phyloP scores from a whole-genome alignment of 352 stramenopile species.

The Phytophthora pisi region DNA sequence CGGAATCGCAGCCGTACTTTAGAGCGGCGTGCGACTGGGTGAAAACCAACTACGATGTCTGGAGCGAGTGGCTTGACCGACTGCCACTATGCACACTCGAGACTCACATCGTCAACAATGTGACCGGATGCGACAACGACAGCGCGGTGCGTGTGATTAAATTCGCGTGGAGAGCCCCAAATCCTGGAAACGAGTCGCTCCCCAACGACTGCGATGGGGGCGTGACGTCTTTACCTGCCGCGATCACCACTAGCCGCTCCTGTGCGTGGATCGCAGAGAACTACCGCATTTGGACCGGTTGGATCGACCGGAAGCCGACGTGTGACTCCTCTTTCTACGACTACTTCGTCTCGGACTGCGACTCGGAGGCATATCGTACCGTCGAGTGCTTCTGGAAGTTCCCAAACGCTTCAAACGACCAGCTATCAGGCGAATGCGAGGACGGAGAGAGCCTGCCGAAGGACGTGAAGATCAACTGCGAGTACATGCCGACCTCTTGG shows the following conservation, averaged over 20 bases:
- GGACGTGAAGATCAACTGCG: slow-evolving; percentile 39
- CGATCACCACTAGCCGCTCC: slow-evolving; percentile 45
- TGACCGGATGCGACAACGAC: slow-evolving; percentile 35
- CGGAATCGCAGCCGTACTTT: slow-evolving; percentile 41
- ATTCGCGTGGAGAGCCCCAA: slow-evolving; percentile 48
- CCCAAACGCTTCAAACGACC: slow-evolving; percentile 14
- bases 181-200: slow-evolving; percentile 38
- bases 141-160: slow-evolving; percentile 24
- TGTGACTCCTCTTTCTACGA: slow-evolving; percentile 55
- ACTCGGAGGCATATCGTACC: slow-evolving; percentile 25
- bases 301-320: slow-evolving; percentile 35
- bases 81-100: slow-evolving; percentile 44
- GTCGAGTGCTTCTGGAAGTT: slow-evolving; percentile 52
- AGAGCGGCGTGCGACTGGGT: slow-evolving; percentile 55
- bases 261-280: slow-evolving; percentile 51
- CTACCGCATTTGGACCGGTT: slow-evolving; percentile 32
- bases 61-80: slow-evolving; percentile 51
- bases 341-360: slow-evolving; percentile 45
- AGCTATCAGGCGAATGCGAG: slow-evolving; percentile 38
- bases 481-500: slow-evolving; percentile 41
- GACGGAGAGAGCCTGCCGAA: slow-evolving; percentile 24
- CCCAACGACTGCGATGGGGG: slow-evolving; percentile 57
- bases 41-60: slow-evolving; percentile 53
- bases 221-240: slow-evolving; percentile 24
- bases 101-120: slow-evolving; percentile 30